phyloP scores from a whole-genome alignment of 345 rosid species.

The Linum lewisii region DNA sequence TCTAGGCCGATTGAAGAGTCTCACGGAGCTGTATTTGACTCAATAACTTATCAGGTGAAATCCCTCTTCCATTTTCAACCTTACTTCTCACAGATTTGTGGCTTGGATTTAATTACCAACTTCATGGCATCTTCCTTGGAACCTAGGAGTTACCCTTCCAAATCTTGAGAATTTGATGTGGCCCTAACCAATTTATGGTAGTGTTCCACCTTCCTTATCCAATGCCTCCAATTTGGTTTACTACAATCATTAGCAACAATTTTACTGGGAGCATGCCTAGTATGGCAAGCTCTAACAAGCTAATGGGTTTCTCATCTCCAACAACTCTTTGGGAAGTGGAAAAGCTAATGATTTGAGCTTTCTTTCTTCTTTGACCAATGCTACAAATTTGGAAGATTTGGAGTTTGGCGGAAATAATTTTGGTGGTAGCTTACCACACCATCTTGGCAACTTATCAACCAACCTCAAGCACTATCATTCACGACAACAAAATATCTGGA shows the following conservation, averaged over 20 bases:
- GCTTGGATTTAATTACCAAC: background rate
- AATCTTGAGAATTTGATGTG: background rate
- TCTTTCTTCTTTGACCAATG: conserved; percentile 1
- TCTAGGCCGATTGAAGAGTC: too few relatives aligned
- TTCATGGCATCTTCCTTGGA: conserved; percentile 1
- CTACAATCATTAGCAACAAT: background rate
- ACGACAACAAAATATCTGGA: too few relatives aligned
- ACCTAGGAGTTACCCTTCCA: background rate
- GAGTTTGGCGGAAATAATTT: background rate
- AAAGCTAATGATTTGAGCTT: conserved; percentile 3
- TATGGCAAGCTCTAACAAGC: background rate
- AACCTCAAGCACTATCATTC: too few relatives aligned
- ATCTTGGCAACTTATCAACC: too few relatives aligned
- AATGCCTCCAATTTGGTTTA: conserved; percentile 1
- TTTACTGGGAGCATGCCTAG: conserved; percentile 5
- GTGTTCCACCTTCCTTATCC: conserved; percentile 4
- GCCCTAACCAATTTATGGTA: background rate
- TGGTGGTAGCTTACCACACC: too few relatives aligned
- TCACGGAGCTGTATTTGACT: too few relatives aligned
- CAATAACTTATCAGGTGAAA: background rate
- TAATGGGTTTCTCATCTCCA: background rate
- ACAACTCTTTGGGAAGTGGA: conserved; percentile 6
- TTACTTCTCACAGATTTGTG: conserved; percentile 3
- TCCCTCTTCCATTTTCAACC: conserved; percentile 9
- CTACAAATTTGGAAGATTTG: background rate